Evolutionary conservation across 805 yeast genomes (phyloP).

Genomic region (Wickerhamiella lipophila): DNA sequence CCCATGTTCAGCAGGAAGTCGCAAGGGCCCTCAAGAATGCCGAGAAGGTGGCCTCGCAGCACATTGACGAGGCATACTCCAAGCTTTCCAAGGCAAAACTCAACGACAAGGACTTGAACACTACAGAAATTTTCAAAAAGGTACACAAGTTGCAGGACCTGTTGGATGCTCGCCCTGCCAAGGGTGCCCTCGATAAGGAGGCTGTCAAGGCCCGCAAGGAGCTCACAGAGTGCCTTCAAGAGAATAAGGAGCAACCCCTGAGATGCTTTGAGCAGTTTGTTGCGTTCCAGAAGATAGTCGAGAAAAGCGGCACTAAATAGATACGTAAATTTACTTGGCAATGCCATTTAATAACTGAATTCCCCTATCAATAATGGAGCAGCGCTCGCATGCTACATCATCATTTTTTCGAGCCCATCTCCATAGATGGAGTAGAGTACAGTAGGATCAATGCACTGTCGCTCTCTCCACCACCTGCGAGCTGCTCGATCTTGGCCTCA

Average conservation of each 20-base stretch:
- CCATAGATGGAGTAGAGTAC: constrained; percentile 62
- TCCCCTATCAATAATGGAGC: no score
- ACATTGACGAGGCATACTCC: constrained; percentile 3
- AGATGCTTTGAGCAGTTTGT: constrained; percentile 26
- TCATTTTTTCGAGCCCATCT: neutral
- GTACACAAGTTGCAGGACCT: constrained; percentile 24
- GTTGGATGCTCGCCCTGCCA: constrained; percentile 25
- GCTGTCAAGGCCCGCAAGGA: constrained; percentile 22
- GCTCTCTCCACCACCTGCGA: constrained; percentile 96
- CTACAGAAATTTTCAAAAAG: constrained; percentile 7
- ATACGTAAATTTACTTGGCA: neutral
- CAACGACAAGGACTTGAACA: neutral
- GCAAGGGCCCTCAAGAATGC: constrained; percentile 10
- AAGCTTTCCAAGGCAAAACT: neutral
- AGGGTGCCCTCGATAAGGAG: constrained; percentile 24
- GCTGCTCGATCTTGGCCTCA: constrained; percentile 65
- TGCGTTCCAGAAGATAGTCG: constrained; percentile 19
- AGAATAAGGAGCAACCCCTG: constrained; percentile 25
- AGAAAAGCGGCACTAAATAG: neutral
- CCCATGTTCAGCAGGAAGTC: constrained; percentile 3
- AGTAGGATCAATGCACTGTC: constrained; percentile 85
- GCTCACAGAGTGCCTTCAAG: constrained; percentile 24
- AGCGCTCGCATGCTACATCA: no score
- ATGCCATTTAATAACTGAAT: no score
- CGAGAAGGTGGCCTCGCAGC: constrained; percentile 5